Evolutionary conservation across 345 rosid species (phyloP), one percentile per base, ranked within the genome.

Genomic region (Kandelia obovata): DNA sequence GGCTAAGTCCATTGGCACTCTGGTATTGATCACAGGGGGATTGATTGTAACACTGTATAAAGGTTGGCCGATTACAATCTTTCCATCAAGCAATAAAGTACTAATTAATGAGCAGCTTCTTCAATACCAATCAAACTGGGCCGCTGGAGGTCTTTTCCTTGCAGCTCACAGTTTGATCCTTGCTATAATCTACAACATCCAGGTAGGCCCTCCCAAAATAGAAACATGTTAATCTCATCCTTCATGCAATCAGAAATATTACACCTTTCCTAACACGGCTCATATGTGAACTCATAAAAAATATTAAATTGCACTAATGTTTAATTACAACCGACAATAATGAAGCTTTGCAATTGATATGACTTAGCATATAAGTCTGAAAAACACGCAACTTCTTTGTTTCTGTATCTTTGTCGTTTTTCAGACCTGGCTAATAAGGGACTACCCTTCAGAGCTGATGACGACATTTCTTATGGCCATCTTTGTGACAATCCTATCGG

Each of bases 91-190:
- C 8, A 19, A 47, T 58, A 21, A 65, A 5, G 39, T 53, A 43
- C 53, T 6, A 17, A 21, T 15, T 27, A 25, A 25, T 15, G 21
- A 43, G 13, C 25, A 58, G 25, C 30, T 53, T 31, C 19, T 0
- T 10, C 52, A 58, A 13, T 58, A 15, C 17, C 55, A 4, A 26
- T 64, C 67, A 37, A 58, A 70, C 43, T 80, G 83, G 83, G 28
- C 58, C 47, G 13, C 68, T n/a, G 83, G 83, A 51, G 83, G 78
- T 21, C 21, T 77, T 71, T 58, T 77, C 17, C 64, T 75, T 61
- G 62, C 62, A 7, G 56, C 23, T 62, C 68, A 39, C 21, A 37
- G 7, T 37, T 21, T 69, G 21, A 46, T 35, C 62, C 30, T 71
- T 1, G 37, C 68, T 27, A 4, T 61, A 1, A 15, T 55, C 2